A percentile compares a stretch with the other conserved stretches of the same genome.
These are phyloP conservation scores for Daedalea quercina DNA, from an alignment of 768 basidiomycete species.

Conservation along the genomic window DNA sequence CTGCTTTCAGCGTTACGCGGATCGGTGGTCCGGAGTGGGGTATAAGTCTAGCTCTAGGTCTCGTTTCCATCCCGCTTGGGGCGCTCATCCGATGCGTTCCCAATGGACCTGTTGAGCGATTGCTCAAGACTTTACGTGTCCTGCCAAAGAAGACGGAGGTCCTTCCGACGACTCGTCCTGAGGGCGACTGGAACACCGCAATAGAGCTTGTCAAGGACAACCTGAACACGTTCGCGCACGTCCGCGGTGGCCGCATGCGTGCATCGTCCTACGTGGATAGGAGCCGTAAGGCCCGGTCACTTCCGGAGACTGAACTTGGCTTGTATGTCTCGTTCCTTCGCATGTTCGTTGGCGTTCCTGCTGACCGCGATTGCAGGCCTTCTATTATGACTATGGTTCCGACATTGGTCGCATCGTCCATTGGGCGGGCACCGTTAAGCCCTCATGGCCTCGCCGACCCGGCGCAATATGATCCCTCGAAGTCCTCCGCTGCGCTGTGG, in stretches of 20 bases:
- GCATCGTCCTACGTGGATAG: slow-evolving; percentile 82
- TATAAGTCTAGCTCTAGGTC: slow-evolving; percentile 82
- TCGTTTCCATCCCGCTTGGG: slow-evolving; percentile 85
- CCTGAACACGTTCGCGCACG: slow-evolving; percentile 69
- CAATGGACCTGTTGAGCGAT: slow-evolving; percentile 66
- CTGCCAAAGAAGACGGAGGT: slow-evolving; percentile 57
- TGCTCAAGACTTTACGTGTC: slow-evolving; percentile 49
- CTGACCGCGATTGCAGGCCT: slow-evolving; percentile 39
- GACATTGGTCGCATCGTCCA: slow-evolving; percentile 62
- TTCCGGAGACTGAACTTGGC: slow-evolving; percentile 37
- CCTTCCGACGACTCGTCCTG: slow-evolving; percentile 57
- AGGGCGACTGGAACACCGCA: slow-evolving; percentile 68
- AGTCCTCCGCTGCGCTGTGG: slow-evolving; percentile 76
- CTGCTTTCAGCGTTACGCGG: slow-evolving; percentile 82
- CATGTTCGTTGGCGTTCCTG: slow-evolving; percentile 16
- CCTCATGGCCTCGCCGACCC: slow-evolving; percentile 62
- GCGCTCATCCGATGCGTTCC: slow-evolving; percentile 75
- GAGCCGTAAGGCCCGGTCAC: slow-evolving; percentile 56
- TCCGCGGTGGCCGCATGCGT: slow-evolving; percentile 85
- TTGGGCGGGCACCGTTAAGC: slow-evolving; percentile 55
- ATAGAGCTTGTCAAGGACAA: slow-evolving; percentile 83
- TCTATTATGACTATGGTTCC: slow-evolving; percentile 75
- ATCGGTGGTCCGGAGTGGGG: slow-evolving; percentile 88
- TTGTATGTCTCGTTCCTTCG: slow-evolving; percentile 33
- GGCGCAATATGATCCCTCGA: slow-evolving; percentile 68